These are phyloP conservation scores for Podila horticola DNA, from an alignment of 192 early-diverging fungal species.

Conservation along the genomic window DNA sequence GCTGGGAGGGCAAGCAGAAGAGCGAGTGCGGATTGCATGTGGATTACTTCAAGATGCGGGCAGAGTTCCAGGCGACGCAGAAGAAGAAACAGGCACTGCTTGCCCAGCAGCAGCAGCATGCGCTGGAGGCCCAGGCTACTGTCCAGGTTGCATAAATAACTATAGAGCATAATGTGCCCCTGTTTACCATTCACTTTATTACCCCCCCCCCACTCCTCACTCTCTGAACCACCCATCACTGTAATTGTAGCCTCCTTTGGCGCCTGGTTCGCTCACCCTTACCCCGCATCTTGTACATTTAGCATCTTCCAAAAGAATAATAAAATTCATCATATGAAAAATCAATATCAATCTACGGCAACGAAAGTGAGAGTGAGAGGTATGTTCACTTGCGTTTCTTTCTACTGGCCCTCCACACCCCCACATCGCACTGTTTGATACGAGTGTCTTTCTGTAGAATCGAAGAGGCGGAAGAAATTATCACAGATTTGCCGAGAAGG, in stretches of 20 bases:
- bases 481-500: no score
- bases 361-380: not conserved
- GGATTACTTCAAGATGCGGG: constrained; percentile 95
- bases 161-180: no score
- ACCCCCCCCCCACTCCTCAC: not conserved
- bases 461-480: no score
- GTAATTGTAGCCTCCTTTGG: not conserved
- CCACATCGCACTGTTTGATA: no score
- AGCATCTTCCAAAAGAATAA: not conserved
- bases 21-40: constrained; percentile 97
- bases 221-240: not conserved
- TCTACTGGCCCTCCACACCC: not conserved
- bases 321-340: not conserved
- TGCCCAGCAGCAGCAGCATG: not conserved
- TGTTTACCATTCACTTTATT: no score
- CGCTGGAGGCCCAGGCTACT: not conserved
- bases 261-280: not conserved
- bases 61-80: constrained; percentile 78
- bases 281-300: constrained; percentile 1
- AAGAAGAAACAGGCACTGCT: constrained; percentile 69
- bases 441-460: no score
- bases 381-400: not conserved
- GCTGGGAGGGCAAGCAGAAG: constrained; percentile 90
- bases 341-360: not conserved
- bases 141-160: not conserved